Percentiles rank a stretch among this genome's conserved stretches.
These are phyloP conservation scores for Aspergillus ibericus DNA, from an alignment of 2,329 filamentous ascomycete species.

Conservation along the genomic window DNA sequence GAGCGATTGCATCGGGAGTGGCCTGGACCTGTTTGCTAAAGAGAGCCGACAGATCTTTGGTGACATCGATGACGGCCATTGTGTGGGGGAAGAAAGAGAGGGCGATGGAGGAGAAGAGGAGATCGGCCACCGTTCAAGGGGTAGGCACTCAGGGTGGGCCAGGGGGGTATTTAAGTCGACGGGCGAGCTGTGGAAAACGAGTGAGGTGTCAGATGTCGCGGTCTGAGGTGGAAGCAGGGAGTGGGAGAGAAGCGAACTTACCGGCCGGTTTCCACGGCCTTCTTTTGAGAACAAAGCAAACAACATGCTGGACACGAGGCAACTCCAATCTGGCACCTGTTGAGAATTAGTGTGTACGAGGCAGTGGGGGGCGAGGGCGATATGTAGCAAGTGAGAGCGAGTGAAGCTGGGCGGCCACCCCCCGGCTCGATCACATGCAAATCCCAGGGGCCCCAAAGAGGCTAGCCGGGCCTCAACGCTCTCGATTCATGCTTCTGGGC, in stretches of 20 bases:
- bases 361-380: not conserved
- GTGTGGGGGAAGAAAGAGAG: conserved; percentile 2
- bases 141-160: not conserved
- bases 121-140: not conserved
- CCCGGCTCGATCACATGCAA: not conserved
- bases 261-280: not conserved
- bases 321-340: not conserved
- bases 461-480: not conserved
- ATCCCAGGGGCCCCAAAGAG: not conserved
- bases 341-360: conserved; percentile 1
- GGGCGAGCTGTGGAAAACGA: not conserved
- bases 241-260: not conserved
- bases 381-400: not conserved
- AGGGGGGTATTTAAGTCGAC: not conserved
- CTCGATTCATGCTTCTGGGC: too few species aligned
- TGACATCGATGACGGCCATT: conserved; percentile 69
- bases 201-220: not conserved
- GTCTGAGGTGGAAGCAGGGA: not conserved
- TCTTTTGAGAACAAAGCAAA: not conserved
- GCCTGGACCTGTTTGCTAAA: conserved; percentile 67
- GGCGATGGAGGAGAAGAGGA: not conserved
- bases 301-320: not conserved
- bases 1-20: conserved; percentile 67
- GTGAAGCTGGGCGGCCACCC: too few species aligned
- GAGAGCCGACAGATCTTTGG: conserved; percentile 70